These are phyloP conservation scores for Streptanthus diversifolius DNA, from an alignment of 345 rosid genomes.

Conservation along the genomic window DNA sequence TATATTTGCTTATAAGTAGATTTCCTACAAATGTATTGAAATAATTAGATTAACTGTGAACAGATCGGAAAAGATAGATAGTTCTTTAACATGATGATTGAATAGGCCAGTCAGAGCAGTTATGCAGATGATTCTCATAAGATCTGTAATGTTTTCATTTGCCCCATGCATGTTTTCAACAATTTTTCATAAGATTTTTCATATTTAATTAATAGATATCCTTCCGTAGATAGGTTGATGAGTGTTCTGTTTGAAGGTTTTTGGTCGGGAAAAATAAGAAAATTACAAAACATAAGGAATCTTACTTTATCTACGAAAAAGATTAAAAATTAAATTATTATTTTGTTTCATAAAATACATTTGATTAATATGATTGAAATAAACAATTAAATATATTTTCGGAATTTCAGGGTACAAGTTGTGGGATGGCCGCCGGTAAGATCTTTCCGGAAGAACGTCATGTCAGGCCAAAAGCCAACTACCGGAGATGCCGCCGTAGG, in stretches of 20 bases:
- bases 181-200: neutral
- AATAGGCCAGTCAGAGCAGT: neutral
- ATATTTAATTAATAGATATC: neutral
- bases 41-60: neutral
- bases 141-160: conserved; percentile 6
- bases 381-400: neutral
- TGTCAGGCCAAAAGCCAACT: conserved; percentile 55
- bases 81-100: neutral
- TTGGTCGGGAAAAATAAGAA: conserved; percentile 57
- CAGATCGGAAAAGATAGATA: neutral
- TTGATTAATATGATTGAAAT: neutral
- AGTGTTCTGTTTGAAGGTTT: conserved; percentile 3
- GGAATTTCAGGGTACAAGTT: conserved; percentile 61
- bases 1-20: neutral
- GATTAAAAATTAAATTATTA: neutral
- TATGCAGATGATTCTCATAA: neutral
- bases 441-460: conserved; percentile 62
- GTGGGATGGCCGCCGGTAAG: conserved; percentile 93
- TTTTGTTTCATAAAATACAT: neutral
- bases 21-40: neutral
- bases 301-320: conserved; percentile 37
- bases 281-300: conserved; percentile 71
- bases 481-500: conserved; percentile 13
- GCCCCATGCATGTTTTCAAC: neutral
- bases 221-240: neutral